A percentile compares a stretch with the other conserved stretches of the same genome.
These are phyloP conservation scores for Gloeostereum incarnatum DNA, from an alignment of 768 basidiomycete genomes.

Conservation along the genomic window DNA sequence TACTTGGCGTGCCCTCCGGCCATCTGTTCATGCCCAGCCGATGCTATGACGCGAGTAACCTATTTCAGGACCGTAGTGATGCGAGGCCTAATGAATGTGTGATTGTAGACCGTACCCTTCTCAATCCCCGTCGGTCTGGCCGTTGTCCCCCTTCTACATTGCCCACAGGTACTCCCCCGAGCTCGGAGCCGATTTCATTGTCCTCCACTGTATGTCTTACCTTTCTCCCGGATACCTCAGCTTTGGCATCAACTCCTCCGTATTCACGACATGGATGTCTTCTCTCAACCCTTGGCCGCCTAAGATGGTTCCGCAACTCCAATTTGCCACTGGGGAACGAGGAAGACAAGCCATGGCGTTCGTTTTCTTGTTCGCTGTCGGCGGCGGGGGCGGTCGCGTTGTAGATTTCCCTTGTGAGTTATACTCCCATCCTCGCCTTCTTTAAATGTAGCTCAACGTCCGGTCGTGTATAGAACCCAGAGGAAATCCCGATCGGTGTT, in stretches of 20 bases:
- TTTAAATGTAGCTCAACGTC: not conserved
- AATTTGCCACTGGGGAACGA: conserved; percentile 45
- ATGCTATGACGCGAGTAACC: conserved; percentile 13
- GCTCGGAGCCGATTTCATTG: conserved; percentile 14
- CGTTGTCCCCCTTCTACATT: conserved; percentile 32
- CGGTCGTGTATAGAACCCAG: conserved; percentile 13
- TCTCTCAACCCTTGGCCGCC: conserved; percentile 38
- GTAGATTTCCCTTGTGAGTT: conserved; percentile 15
- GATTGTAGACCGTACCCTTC: conserved; percentile 17
- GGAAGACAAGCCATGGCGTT: conserved; percentile 34
- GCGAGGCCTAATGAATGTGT: not conserved
- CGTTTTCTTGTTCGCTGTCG: conserved; percentile 19
- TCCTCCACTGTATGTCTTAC: conserved; percentile 26
- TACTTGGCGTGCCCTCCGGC: conserved; percentile 27
- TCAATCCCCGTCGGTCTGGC: conserved; percentile 21
- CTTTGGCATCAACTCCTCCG: conserved; percentile 48
- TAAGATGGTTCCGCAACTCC: conserved; percentile 40
- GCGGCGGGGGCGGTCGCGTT: conserved; percentile 16
- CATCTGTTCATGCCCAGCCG: conserved; percentile 20
- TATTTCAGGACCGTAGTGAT: too few relatives aligned
- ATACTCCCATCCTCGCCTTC: conserved; percentile 4
- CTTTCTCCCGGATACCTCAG: conserved; percentile 30
- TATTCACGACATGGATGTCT: conserved; percentile 34
- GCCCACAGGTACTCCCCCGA: conserved; percentile 24
- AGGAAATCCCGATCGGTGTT: conserved; percentile 23